These are phyloP conservation scores for Arabis hirsuta DNA, from an alignment of 345 rosid species.

Conservation along the genomic window DNA sequence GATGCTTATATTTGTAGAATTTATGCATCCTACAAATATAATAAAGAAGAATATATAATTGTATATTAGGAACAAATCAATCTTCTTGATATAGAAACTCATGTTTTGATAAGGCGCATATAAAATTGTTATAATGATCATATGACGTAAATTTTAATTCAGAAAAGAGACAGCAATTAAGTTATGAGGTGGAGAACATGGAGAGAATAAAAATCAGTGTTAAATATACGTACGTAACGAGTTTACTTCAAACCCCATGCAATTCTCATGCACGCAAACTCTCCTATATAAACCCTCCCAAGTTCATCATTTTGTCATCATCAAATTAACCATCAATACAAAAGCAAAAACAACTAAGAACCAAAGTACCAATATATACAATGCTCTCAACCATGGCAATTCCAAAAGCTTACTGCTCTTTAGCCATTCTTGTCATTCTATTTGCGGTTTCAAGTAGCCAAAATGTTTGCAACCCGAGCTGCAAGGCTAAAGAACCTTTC, in stretches of 20 bases:
- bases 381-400: conserved; percentile 16
- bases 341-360: too few species aligned
- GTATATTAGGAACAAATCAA: too few species aligned
- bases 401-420: conserved; percentile 20
- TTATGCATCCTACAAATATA: too few species aligned
- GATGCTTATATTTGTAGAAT: too few species aligned
- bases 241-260: not conserved
- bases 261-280: conserved; percentile 22
- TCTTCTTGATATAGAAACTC: too few species aligned
- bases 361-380: too few species aligned
- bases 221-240: conserved; percentile 10
- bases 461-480: conserved; percentile 27
- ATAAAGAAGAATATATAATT: too few species aligned
- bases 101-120: too few species aligned
- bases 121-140: too few species aligned
- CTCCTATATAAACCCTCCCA: not conserved
- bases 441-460: conserved; percentile 17
- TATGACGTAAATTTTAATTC: too few species aligned
- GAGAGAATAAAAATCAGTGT: not conserved
- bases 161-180: too few species aligned
- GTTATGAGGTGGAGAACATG: too few species aligned
- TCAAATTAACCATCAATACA: not conserved
- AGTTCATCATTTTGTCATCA: conserved; percentile 1
- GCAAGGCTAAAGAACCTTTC: conserved; percentile 34
- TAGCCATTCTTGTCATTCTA: conserved; percentile 14